Conservation (phyloP, 495 filamentous ascomycete species). For the Penicillium lagena region DNA sequence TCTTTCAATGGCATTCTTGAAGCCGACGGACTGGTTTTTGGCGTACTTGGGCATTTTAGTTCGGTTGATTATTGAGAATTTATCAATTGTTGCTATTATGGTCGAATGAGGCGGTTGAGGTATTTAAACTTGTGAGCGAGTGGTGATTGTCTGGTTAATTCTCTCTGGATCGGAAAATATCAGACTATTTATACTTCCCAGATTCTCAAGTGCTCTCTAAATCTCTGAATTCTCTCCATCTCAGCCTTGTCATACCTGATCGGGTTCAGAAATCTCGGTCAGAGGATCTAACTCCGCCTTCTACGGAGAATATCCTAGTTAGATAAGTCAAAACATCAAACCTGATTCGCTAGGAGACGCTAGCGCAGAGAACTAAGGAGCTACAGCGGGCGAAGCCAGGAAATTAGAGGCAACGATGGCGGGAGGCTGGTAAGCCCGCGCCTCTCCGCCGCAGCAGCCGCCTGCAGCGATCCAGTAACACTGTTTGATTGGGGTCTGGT, state of each 20-base stretch:
- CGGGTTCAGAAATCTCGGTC: not conserved
- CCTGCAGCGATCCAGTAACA: not conserved
- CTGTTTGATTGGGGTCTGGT: not conserved
- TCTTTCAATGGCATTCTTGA: slow-evolving; percentile 36
- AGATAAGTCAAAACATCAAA: not conserved
- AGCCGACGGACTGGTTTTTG: slow-evolving; percentile 29
- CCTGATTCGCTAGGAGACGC: slow-evolving; percentile 1
- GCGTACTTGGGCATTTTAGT: slow-evolving; percentile 22
- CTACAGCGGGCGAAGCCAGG: not conserved
- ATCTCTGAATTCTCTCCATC: not conserved
- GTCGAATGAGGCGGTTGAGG: slow-evolving; percentile 1
- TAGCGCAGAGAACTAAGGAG: not conserved
- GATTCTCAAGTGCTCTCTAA: not conserved
- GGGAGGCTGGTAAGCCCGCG: slow-evolving; percentile 1
- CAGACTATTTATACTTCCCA: slow-evolving; percentile 12
- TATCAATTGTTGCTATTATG: slow-evolving; percentile 2
- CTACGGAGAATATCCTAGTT: not conserved
- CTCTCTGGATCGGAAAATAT: slow-evolving; percentile 2
- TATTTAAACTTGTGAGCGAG: slow-evolving; percentile 3
- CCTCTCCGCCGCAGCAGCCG: slow-evolving; percentile 12
- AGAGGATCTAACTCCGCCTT: not conserved
- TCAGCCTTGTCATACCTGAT: not conserved
- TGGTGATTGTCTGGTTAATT: slow-evolving; percentile 2
- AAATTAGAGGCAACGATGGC: not conserved
- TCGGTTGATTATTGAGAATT: slow-evolving; percentile 1